phyloP scores from a whole-genome alignment of 176 grass and related monocot genomes.

The Guadua angustifolia region DNA sequence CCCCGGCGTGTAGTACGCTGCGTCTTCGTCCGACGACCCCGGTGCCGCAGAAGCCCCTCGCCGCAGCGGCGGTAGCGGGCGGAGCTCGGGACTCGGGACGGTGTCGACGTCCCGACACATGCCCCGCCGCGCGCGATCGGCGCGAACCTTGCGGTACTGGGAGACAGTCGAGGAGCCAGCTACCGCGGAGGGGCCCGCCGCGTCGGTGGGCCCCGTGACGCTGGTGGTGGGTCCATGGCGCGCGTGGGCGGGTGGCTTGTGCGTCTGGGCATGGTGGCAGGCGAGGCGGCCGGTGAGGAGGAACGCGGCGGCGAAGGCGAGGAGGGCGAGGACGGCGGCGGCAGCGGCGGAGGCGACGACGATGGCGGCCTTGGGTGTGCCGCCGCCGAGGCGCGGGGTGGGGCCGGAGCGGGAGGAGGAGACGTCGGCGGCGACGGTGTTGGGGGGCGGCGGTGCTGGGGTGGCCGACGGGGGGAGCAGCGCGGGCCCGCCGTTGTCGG shows the following conservation, averaged over 20 bases:
- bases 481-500: slow-evolving; percentile 33
- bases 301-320: slow-evolving; percentile 47
- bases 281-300: slow-evolving; percentile 46
- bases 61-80: slow-evolving; percentile 75
- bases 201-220: slow-evolving; percentile 8
- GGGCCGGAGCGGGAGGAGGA: slow-evolving; percentile 49
- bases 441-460: slow-evolving; percentile 21
- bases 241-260: slow-evolving; percentile 48
- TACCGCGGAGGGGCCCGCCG: neutral
- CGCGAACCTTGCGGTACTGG: slow-evolving; percentile 64
- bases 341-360: slow-evolving; percentile 50
- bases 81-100: slow-evolving; percentile 75
- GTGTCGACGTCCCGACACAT: slow-evolving; percentile 71
- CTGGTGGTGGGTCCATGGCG: neutral
- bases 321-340: slow-evolving; percentile 46
- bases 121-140: slow-evolving; percentile 55
- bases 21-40: slow-evolving; percentile 75
- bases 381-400: slow-evolving; percentile 5
- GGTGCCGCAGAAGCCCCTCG: slow-evolving; percentile 2
- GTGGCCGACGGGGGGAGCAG: slow-evolving; percentile 42
- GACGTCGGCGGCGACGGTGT: slow-evolving; percentile 52
- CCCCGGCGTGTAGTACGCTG: slow-evolving; percentile 68
- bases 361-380: slow-evolving; percentile 54
- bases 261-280: slow-evolving; percentile 34
- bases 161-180: slow-evolving; percentile 33